phyloP scores from a whole-genome alignment of 805 yeast species.

The Metschnikowia colocasiae region DNA sequence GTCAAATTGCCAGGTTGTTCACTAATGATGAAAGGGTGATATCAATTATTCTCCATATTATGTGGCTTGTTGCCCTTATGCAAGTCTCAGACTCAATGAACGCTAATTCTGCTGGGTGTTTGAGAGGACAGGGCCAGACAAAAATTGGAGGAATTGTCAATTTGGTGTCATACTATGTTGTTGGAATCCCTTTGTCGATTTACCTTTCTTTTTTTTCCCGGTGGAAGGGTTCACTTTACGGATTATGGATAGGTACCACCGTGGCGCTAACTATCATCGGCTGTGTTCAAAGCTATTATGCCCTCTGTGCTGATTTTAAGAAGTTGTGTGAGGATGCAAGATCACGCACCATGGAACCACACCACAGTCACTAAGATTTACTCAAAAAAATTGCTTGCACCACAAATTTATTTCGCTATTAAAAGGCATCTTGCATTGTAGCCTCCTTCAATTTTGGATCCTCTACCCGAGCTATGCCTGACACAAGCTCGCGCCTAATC shows the following conservation, averaged over 20 bases:
- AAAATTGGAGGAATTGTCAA: constrained; percentile 59
- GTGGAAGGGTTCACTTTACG: constrained; percentile 48
- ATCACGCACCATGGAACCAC: constrained; percentile 27
- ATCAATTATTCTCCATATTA: constrained; percentile 43
- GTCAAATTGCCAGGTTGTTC: constrained; percentile 43
- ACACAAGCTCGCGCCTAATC: constrained; percentile 85
- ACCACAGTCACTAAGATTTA: neutral
- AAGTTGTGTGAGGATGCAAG: constrained; percentile 37
- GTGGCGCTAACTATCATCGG: constrained; percentile 20
- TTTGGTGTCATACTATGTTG: constrained; percentile 52
- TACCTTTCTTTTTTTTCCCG: constrained; percentile 48
- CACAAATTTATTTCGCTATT: neutral
- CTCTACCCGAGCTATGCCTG: constrained; percentile 68
- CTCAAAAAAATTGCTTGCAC: neutral
- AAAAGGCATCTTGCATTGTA: constrained; percentile 39
- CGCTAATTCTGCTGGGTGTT: constrained; percentile 70
- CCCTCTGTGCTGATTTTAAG: constrained; percentile 42
- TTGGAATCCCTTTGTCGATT: constrained; percentile 62
- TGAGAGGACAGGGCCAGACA: constrained; percentile 76
- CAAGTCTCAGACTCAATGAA: constrained; percentile 68
- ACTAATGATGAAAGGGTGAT: constrained; percentile 60
- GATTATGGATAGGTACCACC: constrained; percentile 57
- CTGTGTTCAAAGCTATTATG: constrained; percentile 29
- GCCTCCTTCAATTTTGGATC: constrained; percentile 26
- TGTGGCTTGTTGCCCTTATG: constrained; percentile 64